phyloP scores from a whole-genome alignment of 805 yeast species.

The Komagataella pastoris region DNA sequence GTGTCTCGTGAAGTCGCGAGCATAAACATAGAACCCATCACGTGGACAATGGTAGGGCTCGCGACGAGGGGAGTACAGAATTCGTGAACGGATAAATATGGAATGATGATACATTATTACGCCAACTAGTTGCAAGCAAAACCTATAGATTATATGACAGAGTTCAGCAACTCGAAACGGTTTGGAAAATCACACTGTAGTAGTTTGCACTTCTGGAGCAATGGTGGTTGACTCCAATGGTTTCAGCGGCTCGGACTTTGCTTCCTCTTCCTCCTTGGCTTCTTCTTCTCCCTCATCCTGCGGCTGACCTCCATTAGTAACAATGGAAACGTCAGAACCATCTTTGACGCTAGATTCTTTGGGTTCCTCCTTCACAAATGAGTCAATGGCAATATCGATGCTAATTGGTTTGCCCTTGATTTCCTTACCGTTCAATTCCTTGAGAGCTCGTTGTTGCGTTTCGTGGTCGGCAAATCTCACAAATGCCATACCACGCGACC shows the following conservation, averaged over 20 bases:
- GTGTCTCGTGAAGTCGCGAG: not conserved
- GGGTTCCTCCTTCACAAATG: conserved; percentile 20
- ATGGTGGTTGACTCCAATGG: not conserved
- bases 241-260: conserved; percentile 3
- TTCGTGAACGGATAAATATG: not conserved
- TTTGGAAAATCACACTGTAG: not conserved
- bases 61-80: not conserved
- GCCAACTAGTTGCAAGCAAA: not conserved
- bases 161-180: not conserved
- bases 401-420: conserved; percentile 52
- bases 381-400: conserved; percentile 65
- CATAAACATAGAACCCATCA: not conserved
- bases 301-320: not conserved
- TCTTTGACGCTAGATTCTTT: conserved; percentile 1
- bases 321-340: not conserved
- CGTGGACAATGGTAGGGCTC: not conserved
- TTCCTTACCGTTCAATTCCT: conserved; percentile 50
- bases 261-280: conserved; percentile 5
- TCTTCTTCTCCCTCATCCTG: conserved; percentile 1
- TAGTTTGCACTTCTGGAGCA: not conserved
- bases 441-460: conserved; percentile 35
- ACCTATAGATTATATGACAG: not conserved
- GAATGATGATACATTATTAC: not conserved
- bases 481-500: conserved; percentile 55
- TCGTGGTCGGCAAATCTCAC: conserved; percentile 36